Conservation (phyloP, 2,329 filamentous ascomycete genomes). For the Claviceps pusilla region DNA sequence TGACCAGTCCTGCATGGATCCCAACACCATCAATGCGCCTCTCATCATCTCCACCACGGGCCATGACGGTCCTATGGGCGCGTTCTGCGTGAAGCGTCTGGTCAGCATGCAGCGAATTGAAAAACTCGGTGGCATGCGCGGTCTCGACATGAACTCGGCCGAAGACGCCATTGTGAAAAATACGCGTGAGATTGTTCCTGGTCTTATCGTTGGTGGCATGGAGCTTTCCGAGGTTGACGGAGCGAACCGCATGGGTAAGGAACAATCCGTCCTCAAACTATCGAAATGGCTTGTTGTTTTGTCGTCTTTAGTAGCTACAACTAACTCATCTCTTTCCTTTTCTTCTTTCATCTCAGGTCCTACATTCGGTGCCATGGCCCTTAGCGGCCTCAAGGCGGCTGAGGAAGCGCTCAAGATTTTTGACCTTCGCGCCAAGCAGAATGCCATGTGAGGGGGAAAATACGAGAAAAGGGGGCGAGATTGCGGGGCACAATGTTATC, state of each 20-base stretch:
- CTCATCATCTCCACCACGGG: conserved; percentile 80
- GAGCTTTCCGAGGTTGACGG: conserved; percentile 83
- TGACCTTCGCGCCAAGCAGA: conserved; percentile 63
- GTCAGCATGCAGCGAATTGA: conserved; percentile 76
- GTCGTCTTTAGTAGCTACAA: no score
- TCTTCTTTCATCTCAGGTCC: conserved; percentile 29
- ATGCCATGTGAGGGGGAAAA: conserved; percentile 25
- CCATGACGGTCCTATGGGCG: conserved; percentile 81
- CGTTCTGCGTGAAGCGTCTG: conserved; percentile 80
- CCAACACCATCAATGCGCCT: conserved; percentile 89
- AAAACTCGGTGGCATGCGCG: conserved; percentile 80
- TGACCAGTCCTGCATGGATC: conserved; percentile 91
- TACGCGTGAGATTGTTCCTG: conserved; percentile 75
- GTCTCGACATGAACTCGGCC: conserved; percentile 79
- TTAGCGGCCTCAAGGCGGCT: conserved; percentile 78
- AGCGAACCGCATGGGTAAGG: conserved; percentile 69
- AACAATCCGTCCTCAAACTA: no score
- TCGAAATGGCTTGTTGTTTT: no score
- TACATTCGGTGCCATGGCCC: conserved; percentile 78
- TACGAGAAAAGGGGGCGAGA: neutral
- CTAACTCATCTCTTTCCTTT: neutral
- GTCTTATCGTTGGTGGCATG: conserved; percentile 89
- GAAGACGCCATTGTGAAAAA: conserved; percentile 90
- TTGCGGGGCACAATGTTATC: neutral
- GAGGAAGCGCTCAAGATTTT: conserved; percentile 71